Base-by-base conservation (phyloP, 1,139 yeast genomes). In the Magnusiomyces suaveolens region DNA sequence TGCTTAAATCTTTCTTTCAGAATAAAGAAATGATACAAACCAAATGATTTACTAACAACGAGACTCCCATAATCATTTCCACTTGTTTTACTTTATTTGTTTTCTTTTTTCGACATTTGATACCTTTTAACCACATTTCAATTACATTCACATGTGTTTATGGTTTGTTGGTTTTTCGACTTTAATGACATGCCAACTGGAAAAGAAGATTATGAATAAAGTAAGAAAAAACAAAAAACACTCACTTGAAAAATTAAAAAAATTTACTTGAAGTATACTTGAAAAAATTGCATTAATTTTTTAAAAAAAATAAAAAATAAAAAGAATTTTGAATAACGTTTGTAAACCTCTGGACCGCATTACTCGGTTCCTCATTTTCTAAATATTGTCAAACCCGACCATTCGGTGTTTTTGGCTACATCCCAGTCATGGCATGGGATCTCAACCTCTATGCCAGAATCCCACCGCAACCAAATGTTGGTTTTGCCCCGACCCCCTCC, bases 381-480 rank as follows among this genome's bases (percentile, higher is more conserved):
- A 43, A 60, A 62, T 6, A 60, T 24, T 10, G 63, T 59, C 32
- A 62, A 23, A 4, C 63, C 56, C 4, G 59, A 52, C 69, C 69
- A 65, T 2, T 55, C 48, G 1, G 52, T 50, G 32, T 60, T 60
- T 29, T 60, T 56, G 1, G 65, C 66, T 6, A 54, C 54, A n/a
- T 63, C 63, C 69, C 69, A 65, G 52, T 62, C 59, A 10, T 62
- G 54, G n/a, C 59, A 55, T 8, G 57, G 55, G 16, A 65, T 51
- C n/a, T 61, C 64, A 8, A 63, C 64, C 52, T 29, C 33, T 12
- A 6, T 29, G 33, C 12, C 12, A 12, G 6, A 6, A 3, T 52
- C 43, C 66, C 67, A 65, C n/a, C 68, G 56, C 43, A 65, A 53
- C 69, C 69, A 65, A 16, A 65, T 65, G 32, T 62, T 62, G 33